These are phyloP conservation scores for Neurospora sp. DNA, from an alignment of 2,329 filamentous ascomycete species.

Conservation along the genomic window DNA sequence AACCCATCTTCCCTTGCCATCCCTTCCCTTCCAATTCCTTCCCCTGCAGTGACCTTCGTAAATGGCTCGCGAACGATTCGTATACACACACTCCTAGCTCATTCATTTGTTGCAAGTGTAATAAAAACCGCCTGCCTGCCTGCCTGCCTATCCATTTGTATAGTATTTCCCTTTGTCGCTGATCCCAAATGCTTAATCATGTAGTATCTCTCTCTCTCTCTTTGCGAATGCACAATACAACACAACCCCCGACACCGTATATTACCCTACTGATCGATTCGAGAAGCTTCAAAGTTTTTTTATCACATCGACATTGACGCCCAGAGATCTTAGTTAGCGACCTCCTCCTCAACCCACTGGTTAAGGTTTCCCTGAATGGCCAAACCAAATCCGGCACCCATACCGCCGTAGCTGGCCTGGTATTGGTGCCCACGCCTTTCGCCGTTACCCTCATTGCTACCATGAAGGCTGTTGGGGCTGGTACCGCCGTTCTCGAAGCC, in stretches of 20 bases:
- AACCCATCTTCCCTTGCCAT: not conserved
- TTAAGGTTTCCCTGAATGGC: slow-evolving; percentile 55
- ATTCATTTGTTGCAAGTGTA: not conserved
- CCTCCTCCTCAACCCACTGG: slow-evolving; percentile 59
- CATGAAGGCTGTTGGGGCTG: slow-evolving; percentile 38
- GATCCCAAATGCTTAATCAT: not conserved
- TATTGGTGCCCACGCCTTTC: slow-evolving; percentile 57
- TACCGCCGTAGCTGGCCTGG: slow-evolving; percentile 51
- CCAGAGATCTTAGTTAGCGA: slow-evolving; percentile 38
- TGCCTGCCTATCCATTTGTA: not conserved
- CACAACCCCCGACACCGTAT: not conserved
- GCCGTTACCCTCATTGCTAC: slow-evolving; percentile 31
- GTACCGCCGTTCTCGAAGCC: slow-evolving; percentile 51
- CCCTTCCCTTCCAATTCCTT: not conserved
- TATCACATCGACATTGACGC: slow-evolving; percentile 1
- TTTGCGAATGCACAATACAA: not conserved
- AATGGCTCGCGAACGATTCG: not conserved
- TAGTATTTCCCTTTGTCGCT: not conserved
- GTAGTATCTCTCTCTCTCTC: not conserved
- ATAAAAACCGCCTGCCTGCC: not conserved
- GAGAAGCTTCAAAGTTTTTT: not conserved
- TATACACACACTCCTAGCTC: not conserved
- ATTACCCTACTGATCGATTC: not conserved
- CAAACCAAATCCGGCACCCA: slow-evolving; percentile 49
- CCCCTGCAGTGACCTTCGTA: not conserved